Conservation (phyloP, 2,329 filamentous ascomycete genomes). For the Aspergillus piperis region DNA sequence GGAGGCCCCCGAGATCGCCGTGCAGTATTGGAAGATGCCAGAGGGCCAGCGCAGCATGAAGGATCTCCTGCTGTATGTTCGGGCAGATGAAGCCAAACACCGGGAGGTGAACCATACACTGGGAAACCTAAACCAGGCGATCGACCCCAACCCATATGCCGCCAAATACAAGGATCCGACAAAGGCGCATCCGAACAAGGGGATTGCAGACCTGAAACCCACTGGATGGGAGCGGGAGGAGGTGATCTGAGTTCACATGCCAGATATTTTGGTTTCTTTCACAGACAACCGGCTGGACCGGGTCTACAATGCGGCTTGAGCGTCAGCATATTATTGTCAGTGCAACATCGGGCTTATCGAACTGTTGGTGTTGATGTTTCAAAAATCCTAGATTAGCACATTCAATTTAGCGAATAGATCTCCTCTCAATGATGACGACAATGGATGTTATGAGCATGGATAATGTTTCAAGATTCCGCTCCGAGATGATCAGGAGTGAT, state of each 20-base stretch:
- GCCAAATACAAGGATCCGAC: constrained; percentile 73
- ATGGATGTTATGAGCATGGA: not conserved
- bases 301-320: not conserved
- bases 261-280: not conserved
- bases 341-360: not conserved
- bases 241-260: constrained; percentile 58
- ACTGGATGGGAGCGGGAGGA: constrained; percentile 83
- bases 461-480: not conserved
- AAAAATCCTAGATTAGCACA: not conserved
- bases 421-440: not conserved
- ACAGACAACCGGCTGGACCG: not conserved
- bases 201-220: constrained; percentile 63
- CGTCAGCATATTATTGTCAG: not conserved
- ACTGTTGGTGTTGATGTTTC: not conserved
- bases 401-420: not conserved
- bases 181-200: constrained; percentile 69
- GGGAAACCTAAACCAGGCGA: constrained; percentile 78
- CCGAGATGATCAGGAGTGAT: not conserved
- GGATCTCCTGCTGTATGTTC: constrained; percentile 83
- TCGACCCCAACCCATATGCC: constrained; percentile 91
- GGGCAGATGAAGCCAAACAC: constrained; percentile 86
- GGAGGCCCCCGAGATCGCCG: constrained; percentile 80
- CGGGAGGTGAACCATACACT: constrained; percentile 96
- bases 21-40: constrained; percentile 93
- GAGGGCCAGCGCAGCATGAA: constrained; percentile 79